Conservation (phyloP, 129 eudicot genomes). For the Kitagawia praeruptora region DNA sequence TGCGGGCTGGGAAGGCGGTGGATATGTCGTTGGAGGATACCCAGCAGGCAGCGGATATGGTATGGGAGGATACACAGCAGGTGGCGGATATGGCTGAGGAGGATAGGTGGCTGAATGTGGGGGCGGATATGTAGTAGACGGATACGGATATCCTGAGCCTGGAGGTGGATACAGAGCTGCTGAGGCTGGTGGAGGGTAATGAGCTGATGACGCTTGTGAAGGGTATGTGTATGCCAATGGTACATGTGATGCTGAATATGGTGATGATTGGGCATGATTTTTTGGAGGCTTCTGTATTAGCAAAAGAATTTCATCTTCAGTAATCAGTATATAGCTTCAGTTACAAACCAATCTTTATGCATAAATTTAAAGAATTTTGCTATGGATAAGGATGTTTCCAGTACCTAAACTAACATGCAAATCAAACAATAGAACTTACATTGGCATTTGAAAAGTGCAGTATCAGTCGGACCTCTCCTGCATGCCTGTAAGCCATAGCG, state of each 20-base stretch:
- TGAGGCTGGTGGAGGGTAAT: conserved; percentile 28
- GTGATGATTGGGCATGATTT: conserved; percentile 36
- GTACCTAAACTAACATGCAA: not conserved
- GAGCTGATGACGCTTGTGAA: conserved; percentile 22
- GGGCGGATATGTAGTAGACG: conserved; percentile 38
- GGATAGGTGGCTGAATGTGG: conserved; percentile 38
- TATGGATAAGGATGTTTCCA: not conserved
- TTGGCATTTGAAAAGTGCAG: conserved; percentile 59
- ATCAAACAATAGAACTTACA: conserved; percentile 34
- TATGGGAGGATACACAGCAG: conserved; percentile 22
- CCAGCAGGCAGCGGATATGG: not conserved
- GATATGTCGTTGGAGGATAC: not conserved
- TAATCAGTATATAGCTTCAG: not conserved
- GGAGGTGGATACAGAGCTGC: conserved; percentile 28
- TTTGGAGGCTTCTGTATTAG: conserved; percentile 53
- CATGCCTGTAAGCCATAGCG: conserved; percentile 37
- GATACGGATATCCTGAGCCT: conserved; percentile 46
- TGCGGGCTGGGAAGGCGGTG: conserved; percentile 18
- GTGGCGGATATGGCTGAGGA: conserved; percentile 37
- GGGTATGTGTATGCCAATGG: conserved; percentile 27
- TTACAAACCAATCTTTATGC: conserved; percentile 7
- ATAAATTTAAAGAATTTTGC: not conserved
- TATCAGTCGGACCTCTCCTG: conserved; percentile 81
- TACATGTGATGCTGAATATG: conserved; percentile 20
- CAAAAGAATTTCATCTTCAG: conserved; percentile 1